Evolutionary conservation across 352 stramenopile genomes (phyloP), one percentile per base, ranked within the genome.

Genomic region (Phytophthora pini): DNA sequence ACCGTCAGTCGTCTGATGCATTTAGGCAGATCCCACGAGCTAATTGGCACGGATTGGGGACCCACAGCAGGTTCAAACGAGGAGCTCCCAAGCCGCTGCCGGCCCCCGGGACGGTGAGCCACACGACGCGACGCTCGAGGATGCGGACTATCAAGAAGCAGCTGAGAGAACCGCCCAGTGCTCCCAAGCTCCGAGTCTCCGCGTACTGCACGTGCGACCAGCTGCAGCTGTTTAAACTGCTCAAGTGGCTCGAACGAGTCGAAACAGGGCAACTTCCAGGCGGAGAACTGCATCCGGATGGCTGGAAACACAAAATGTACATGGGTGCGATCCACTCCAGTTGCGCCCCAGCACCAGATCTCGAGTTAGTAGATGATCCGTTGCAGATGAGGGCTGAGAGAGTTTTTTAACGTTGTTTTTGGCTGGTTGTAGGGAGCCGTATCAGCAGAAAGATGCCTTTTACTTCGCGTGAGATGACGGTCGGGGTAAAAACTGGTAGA

Each of bases 131-230:
- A 10, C 84, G 87, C 38, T 93, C 87, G 48, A 79, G 87, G 40
- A 93, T 95, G 84, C 77, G 87, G 46, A 93, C 76, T 50, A 92
- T 93, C 59, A 93, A 93, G 70, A 93, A 93, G 56, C 82, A 91
- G 48, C 50, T 93, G 64, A 69, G 84, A 50, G 82, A 91, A 26
- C 84, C 84, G 22, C 77, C 74, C 4, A 93, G 84, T 53, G 70
- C 81, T 3, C 79, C 87, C 47, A 95, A 95, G 64, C 81, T 93
- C 53, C 77, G 87, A 47, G 87, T 95, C 29, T 92, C 86, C 11
- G 87, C 87, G 46, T 95, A 95, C 65, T 95, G 87, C 61, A 94
- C 85, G 54, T 92, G 84, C 60, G 85, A 95, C 60, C 84, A 93
- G 57, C 34, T 93, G 59, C 80, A 91, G 45, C 65, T 95, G n/a